phyloP scores from a whole-genome alignment of 495 filamentous ascomycete species.

The Penicillium alfredii region DNA sequence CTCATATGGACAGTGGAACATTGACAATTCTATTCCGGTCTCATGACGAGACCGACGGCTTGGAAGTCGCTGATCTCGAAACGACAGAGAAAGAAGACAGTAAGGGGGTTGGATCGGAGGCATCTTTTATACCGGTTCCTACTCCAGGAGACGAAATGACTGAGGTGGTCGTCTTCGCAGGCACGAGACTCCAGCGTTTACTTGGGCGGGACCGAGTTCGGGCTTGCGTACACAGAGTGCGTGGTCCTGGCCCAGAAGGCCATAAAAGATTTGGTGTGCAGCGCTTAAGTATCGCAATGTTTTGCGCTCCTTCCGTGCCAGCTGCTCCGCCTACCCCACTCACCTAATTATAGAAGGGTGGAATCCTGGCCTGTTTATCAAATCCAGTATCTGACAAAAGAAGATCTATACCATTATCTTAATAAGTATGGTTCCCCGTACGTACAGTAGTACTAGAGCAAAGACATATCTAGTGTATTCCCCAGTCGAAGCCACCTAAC shows the following conservation, averaged over 20 bases:
- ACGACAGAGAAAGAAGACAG: constrained; percentile 2
- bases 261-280: neutral
- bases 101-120: constrained; percentile 1
- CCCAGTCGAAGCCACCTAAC: too few relatives aligned
- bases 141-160: neutral
- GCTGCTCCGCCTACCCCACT: neutral
- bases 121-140: constrained; percentile 1
- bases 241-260: neutral
- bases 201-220: neutral
- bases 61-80: constrained; percentile 2
- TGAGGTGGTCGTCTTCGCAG: constrained; percentile 1
- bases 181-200: constrained; percentile 1
- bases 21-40: constrained; percentile 1
- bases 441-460: too few relatives aligned
- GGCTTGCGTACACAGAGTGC: constrained; percentile 1
- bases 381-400: too few relatives aligned
- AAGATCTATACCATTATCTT: too few relatives aligned
- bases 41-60: constrained; percentile 1
- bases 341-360: too few relatives aligned
- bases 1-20: constrained; percentile 1
- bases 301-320: constrained; percentile 1
- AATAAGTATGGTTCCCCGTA: too few relatives aligned
- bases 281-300: constrained; percentile 1
- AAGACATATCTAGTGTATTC: too few relatives aligned
- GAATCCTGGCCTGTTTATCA: too few relatives aligned